A percentile compares a stretch with the other conserved stretches of the same genome.
These are phyloP conservation scores for Capniomyces stellatus DNA, from an alignment of 371 early-diverging fungal species.

Conservation along the genomic window DNA sequence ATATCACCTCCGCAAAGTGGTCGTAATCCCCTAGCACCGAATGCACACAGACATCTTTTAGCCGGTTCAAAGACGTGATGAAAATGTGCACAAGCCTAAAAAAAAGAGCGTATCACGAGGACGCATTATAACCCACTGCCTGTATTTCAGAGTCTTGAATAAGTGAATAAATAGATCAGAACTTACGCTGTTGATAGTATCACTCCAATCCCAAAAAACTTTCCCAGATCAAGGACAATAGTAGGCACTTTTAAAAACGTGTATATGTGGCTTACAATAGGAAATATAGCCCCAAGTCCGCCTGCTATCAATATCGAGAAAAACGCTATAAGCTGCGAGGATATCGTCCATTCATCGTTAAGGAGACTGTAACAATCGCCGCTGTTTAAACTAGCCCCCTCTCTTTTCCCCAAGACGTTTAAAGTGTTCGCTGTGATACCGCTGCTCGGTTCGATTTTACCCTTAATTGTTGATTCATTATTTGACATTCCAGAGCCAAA, in stretches of 20 bases:
- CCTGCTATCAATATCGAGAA: constrained; percentile 29
- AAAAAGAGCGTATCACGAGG: neutral
- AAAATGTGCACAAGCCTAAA: constrained; percentile 3
- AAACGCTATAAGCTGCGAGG: constrained; percentile 18
- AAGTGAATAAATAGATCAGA: neutral
- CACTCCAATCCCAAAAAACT: constrained; percentile 57
- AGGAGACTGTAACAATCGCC: too few species aligned
- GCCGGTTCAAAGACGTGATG: neutral
- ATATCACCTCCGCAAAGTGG: neutral
- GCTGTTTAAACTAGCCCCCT: too few species aligned
- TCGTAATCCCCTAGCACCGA: neutral
- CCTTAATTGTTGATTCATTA: too few species aligned
- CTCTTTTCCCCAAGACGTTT: too few species aligned
- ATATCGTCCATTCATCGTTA: constrained; percentile 1
- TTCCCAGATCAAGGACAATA: constrained; percentile 20
- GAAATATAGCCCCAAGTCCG: constrained; percentile 27
- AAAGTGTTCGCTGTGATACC: too few species aligned
- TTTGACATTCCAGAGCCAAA: too few species aligned
- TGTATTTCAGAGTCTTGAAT: too few species aligned
- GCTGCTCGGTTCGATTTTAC: too few species aligned
- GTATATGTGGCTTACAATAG: constrained; percentile 15
- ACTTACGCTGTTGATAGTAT: constrained; percentile 46
- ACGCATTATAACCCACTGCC: too few species aligned
- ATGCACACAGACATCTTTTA: neutral
- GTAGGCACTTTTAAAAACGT: constrained; percentile 18